These are phyloP conservation scores for Candida frijolesensis DNA, from an alignment of 1,139 yeast genomes.

Conservation along the genomic window DNA sequence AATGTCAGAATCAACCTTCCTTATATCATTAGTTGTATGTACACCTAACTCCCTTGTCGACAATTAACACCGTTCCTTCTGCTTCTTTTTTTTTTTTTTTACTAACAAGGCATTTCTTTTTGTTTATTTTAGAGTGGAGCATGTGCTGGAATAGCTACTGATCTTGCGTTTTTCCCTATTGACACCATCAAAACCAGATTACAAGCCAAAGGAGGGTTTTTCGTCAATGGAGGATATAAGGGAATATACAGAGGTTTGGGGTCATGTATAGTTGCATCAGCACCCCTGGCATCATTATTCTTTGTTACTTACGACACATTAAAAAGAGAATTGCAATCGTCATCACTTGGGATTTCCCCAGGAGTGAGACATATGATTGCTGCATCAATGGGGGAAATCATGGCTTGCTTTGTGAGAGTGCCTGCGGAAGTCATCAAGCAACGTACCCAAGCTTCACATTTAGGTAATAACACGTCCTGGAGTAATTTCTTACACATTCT, in stretches of 20 bases:
- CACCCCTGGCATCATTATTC: conserved; percentile 90
- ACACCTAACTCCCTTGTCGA: neutral
- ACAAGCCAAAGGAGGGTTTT: conserved; percentile 95
- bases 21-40: conserved; percentile 15
- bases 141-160: conserved; percentile 95
- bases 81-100: conserved; percentile 8
- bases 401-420: conserved; percentile 91
- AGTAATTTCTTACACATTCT: conserved; percentile 63
- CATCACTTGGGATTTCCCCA: conserved; percentile 29
- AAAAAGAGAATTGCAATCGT: conserved; percentile 50
- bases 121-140: conserved; percentile 68
- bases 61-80: neutral
- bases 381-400: conserved; percentile 87
- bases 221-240: conserved; percentile 85
- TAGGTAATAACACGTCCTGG: conserved; percentile 57
- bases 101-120: conserved; percentile 10
- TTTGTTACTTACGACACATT: conserved; percentile 85
- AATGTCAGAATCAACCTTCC: conserved; percentile 11
- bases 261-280: conserved; percentile 90
- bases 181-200: conserved; percentile 92
- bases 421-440: conserved; percentile 98
- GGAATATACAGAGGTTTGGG: conserved; percentile 94
- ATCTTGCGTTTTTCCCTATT: conserved; percentile 90
- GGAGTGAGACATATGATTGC: conserved; percentile 74
- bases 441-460: conserved; percentile 74